These are phyloP conservation scores for Acanthamoeba triangularis DNA, from an alignment of 208 protist species.

Conservation along the genomic window DNA sequence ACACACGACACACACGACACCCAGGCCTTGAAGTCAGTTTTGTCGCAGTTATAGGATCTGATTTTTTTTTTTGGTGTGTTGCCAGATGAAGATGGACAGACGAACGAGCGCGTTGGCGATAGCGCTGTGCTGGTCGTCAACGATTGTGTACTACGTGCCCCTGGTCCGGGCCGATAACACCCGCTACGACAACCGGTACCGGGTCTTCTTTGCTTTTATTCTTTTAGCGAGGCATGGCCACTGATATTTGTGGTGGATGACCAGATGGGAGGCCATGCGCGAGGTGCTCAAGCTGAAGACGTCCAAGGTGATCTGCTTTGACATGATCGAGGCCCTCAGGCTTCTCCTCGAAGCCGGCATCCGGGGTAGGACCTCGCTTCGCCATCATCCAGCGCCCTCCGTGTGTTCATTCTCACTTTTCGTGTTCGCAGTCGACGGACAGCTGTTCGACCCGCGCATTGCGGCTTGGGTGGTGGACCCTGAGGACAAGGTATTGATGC, in stretches of 20 bases:
- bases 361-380: slow-evolving; percentile 59
- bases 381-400: background rate
- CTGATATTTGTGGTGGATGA: too few species aligned
- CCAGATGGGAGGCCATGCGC: slow-evolving; percentile 29
- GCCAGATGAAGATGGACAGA: background rate
- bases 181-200: background rate
- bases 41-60: too few species aligned
- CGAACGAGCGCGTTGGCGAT: slow-evolving; percentile 27
- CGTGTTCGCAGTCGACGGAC: slow-evolving; percentile 20
- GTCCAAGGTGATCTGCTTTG: slow-evolving; percentile 40
- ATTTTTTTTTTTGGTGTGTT: too few species aligned
- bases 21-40: too few species aligned
- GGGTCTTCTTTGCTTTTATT: too few species aligned
- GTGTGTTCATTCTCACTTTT: background rate
- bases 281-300: background rate
- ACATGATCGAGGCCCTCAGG: slow-evolving; percentile 25
- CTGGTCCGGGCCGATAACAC: background rate
- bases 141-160: slow-evolving; percentile 40
- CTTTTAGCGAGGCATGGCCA: too few species aligned
- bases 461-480: slow-evolving; percentile 68
- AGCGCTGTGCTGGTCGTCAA: slow-evolving; percentile 53
- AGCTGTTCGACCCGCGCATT: slow-evolving; percentile 51
- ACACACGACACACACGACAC: background rate
- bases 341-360: slow-evolving; percentile 58
- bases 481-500: slow-evolving; percentile 12